Evolutionary conservation across 2,329 filamentous ascomycete species (phyloP), one percentile per base, ranked within the genome.

Genomic region (Colletotrichum siamense): DNA sequence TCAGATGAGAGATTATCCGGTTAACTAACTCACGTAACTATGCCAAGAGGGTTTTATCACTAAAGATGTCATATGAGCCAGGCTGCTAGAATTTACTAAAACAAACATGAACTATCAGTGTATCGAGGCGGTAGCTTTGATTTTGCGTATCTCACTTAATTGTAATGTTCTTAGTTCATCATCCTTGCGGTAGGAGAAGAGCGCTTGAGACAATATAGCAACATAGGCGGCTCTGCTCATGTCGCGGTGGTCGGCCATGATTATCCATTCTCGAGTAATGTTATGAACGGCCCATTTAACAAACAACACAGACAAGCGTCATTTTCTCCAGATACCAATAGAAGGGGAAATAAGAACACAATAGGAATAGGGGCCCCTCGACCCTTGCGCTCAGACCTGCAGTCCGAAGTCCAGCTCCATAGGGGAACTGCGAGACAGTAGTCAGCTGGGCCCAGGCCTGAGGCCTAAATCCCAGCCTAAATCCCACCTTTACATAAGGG

Each of bases 121-220:
- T 12, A 8, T 49, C n/a, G 6, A 5, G 1, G 0, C 7, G 4
- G 0, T 22, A 49, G 5, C 0, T 49, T n/a, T 22, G 18, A 12
- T 0, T 49, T 7, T 10, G 18, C 18, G 6, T 2, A 22, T 49
- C 18, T n/a, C 10, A 49, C 6, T 49, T 22, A 0, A 12, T 4
- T 4, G 0, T 7, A 49, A 0, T 12, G 18, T 4, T 22, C 44
- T 49, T 12, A 4, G 5, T 22, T 22, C 18, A 49, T 13, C 0
- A 49, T 4, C 3, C 9, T 1, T 7, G 9, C n/a, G 8, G 34
- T 36, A 36, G 34, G 34, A 36, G 34, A 36, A 36, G 34, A 36
- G 34, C 34, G 34, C 4, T 36, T 36, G 34, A 4, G 34, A 36
- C 10, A 49, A 4, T 6, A 22, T 22, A 12, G n/a, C 44, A 49